A percentile compares a stretch with the other conserved stretches of the same genome.
phyloP scores from a whole-genome alignment of 2,329 filamentous ascomycete species.

The Verruconis gallopava region DNA sequence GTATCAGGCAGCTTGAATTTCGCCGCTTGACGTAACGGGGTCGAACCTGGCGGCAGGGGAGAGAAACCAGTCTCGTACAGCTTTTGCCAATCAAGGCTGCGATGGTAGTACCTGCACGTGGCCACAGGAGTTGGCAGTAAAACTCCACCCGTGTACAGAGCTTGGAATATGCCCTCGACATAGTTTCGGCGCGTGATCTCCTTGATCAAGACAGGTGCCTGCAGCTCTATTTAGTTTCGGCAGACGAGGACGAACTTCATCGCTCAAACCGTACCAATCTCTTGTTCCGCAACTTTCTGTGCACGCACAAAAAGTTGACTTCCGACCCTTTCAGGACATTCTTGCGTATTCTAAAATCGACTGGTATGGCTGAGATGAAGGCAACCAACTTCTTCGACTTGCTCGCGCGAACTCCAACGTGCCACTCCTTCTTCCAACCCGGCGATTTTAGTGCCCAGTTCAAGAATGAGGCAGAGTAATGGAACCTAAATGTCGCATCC shows the following conservation, averaged over 20 bases:
- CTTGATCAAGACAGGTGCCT: slow-evolving; percentile 84
- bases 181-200: slow-evolving; percentile 93
- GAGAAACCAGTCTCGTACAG: slow-evolving; percentile 92
- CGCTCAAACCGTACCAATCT: slow-evolving; percentile 47
- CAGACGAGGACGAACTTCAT: too few relatives aligned
- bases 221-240: too few relatives aligned
- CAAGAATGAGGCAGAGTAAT: slow-evolving; percentile 79
- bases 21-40: slow-evolving; percentile 70
- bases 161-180: slow-evolving; percentile 75
- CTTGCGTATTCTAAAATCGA: slow-evolving; percentile 66
- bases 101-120: slow-evolving; percentile 91
- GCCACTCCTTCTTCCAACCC: slow-evolving; percentile 88
- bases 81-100: slow-evolving; percentile 90
- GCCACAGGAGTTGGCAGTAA: slow-evolving; percentile 84
- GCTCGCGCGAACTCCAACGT: slow-evolving; percentile 79
- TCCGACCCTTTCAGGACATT: slow-evolving; percentile 69
- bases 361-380: slow-evolving; percentile 89
- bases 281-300: slow-evolving; percentile 94
- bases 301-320: slow-evolving; percentile 96
- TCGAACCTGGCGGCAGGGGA: slow-evolving; percentile 69
- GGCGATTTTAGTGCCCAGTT: slow-evolving; percentile 93
- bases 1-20: slow-evolving; percentile 71
- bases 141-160: slow-evolving; percentile 87
- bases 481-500: slow-evolving; percentile 95
- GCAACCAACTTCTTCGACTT: slow-evolving; percentile 80